Percentiles rank a stretch among this genome's conserved stretches.
Evolutionary conservation across 1,139 yeast genomes (phyloP).

Genomic region (Candida tetrigidarum): DNA sequence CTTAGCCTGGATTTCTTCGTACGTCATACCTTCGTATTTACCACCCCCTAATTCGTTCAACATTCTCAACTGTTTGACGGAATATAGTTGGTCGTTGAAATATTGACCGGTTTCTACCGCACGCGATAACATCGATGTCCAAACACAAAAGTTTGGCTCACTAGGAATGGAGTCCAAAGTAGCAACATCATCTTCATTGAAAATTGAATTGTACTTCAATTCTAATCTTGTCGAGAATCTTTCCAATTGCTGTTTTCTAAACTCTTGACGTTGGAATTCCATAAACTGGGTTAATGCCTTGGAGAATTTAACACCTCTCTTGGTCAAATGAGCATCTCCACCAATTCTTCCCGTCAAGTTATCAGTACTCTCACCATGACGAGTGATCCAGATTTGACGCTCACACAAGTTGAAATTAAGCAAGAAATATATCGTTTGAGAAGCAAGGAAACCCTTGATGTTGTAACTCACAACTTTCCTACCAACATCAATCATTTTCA

Average conservation of each 20-base stretch:
- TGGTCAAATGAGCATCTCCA: slow-evolving; percentile 83
- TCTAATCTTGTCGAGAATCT: slow-evolving; percentile 50
- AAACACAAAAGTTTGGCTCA: slow-evolving; percentile 80
- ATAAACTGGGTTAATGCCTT: slow-evolving; percentile 75
- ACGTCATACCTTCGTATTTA: slow-evolving; percentile 84
- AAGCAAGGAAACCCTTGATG: slow-evolving; percentile 89
- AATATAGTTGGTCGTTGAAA: slow-evolving; percentile 75
- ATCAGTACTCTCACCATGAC: slow-evolving; percentile 92
- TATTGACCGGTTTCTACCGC: slow-evolving; percentile 77
- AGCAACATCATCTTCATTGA: slow-evolving; percentile 27
- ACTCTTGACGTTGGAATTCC: slow-evolving; percentile 70
- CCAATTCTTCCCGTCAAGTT: slow-evolving; percentile 87
- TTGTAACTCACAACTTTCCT: slow-evolving; percentile 90
- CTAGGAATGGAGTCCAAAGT: slow-evolving; percentile 46
- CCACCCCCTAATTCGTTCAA: slow-evolving; percentile 95
- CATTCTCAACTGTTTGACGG: slow-evolving; percentile 89
- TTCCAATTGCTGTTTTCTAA: slow-evolving; percentile 65
- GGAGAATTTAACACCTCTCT: slow-evolving; percentile 77
- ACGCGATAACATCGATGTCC: slow-evolving; percentile 88
- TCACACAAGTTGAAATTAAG: slow-evolving; percentile 89
- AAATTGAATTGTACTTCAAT: slow-evolving; percentile 40
- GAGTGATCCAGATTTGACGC: slow-evolving; percentile 92
- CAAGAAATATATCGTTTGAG: slow-evolving; percentile 89
- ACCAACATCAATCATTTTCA: slow-evolving; percentile 96
- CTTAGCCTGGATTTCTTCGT: slow-evolving; percentile 74